Conservation (phyloP, 306 rosid species). For the Oemleria cerasiformis region DNA sequence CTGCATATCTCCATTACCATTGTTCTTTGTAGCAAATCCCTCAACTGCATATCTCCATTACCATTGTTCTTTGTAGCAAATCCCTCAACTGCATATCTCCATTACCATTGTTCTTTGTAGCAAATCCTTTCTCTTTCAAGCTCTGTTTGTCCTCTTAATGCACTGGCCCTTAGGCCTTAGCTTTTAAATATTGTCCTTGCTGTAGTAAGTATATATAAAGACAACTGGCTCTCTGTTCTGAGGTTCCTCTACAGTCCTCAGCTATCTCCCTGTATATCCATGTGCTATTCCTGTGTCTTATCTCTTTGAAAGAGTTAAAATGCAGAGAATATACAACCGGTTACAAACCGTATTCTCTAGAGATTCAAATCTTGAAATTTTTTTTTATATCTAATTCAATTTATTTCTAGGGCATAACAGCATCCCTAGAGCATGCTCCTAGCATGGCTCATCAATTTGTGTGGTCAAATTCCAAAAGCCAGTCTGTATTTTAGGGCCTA, state of each 20-base stretch:
- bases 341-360: too few relatives aligned
- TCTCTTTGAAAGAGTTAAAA: too few relatives aligned
- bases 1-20: not conserved
- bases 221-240: not conserved
- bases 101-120: not conserved
- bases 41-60: not conserved
- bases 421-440: not conserved
- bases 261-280: not conserved
- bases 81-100: not conserved
- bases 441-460: not conserved
- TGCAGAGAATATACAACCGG: too few relatives aligned
- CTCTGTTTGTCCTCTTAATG: not conserved
- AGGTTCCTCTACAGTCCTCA: not conserved
- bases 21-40: not conserved
- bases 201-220: not conserved
- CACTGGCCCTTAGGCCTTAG: not conserved
- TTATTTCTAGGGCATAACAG: not conserved
- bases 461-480: conserved; percentile 6
- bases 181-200: not conserved
- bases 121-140: not conserved
- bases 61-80: not conserved
- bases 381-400: not conserved
- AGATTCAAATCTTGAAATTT: too few relatives aligned
- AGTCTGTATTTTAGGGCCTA: not conserved
- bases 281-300: not conserved